Evolutionary conservation across 306 rosid genomes (phyloP).

Genomic region (Malus fusca): DNA sequence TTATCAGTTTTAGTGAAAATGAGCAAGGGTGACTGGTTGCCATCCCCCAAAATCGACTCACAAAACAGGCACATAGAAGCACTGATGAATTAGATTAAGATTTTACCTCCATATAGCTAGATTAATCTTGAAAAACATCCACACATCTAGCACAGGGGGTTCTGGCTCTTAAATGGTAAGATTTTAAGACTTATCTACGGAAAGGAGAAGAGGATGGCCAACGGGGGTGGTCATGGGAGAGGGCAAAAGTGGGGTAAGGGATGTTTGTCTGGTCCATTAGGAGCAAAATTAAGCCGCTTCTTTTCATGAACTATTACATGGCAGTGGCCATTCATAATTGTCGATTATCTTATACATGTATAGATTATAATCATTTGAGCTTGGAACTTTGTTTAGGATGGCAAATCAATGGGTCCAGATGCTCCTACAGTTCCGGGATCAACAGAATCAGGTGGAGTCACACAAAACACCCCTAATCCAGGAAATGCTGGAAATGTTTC

Average conservation of each 20-base stretch:
- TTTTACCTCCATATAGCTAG: neutral
- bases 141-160: neutral
- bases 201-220: neutral
- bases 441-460: constrained; percentile 29
- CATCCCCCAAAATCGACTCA: neutral
- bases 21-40: neutral
- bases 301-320: neutral
- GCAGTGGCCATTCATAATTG: neutral
- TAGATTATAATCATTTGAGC: neutral
- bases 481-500: constrained; percentile 33
- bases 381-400: constrained; percentile 47
- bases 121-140: neutral
- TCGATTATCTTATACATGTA: neutral
- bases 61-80: neutral
- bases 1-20: too few relatives aligned
- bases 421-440: constrained; percentile 36
- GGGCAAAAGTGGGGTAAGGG: neutral
- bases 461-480: constrained; percentile 31
- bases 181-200: neutral
- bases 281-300: neutral
- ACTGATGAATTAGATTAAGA: neutral
- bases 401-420: constrained; percentile 28
- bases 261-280: neutral
- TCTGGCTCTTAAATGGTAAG: neutral
- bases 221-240: neutral